These are phyloP conservation scores for Nigrospora oryzae DNA, from an alignment of 2,329 filamentous ascomycete genomes.

Conservation along the genomic window DNA sequence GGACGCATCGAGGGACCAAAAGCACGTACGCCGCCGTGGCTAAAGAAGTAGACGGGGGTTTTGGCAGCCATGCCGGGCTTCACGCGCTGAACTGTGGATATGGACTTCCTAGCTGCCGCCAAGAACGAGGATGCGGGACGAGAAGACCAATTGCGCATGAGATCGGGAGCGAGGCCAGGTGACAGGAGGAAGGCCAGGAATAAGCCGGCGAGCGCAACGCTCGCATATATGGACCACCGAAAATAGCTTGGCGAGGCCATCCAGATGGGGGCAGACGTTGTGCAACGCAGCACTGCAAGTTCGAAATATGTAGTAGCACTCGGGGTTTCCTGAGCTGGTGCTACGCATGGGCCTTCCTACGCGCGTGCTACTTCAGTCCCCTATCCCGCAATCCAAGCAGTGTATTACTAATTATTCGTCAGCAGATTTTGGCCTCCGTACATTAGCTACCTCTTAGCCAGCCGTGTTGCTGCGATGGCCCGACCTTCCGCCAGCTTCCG, in stretches of 20 bases:
- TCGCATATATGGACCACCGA: too few species aligned
- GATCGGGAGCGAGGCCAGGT: constrained; percentile 6
- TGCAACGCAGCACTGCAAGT: too few species aligned
- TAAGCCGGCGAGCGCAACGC: constrained; percentile 7
- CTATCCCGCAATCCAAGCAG: too few species aligned
- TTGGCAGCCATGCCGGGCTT: constrained; percentile 15
- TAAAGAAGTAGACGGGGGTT: constrained; percentile 40
- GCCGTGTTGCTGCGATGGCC: too few species aligned
- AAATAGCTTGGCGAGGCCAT: background rate
- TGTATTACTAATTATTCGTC: too few species aligned
- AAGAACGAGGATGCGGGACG: constrained; percentile 7
- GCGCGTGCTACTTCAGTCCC: too few species aligned
- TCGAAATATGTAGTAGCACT: too few species aligned
- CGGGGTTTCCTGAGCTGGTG: too few species aligned
- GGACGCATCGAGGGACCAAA: background rate
- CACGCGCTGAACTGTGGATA: background rate
- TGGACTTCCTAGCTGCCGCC: constrained; percentile 1
- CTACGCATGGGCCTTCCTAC: too few species aligned
- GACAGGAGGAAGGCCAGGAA: constrained; percentile 16
- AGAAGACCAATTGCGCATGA: constrained; percentile 10
- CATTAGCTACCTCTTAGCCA: too few species aligned
- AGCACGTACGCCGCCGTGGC: constrained; percentile 37
- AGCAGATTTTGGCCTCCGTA: too few species aligned
- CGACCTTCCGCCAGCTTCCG: too few species aligned
- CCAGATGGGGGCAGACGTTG: background rate